These are phyloP conservation scores for Lodderomyces beijingensis DNA, from an alignment of 1,139 yeast genomes.

Conservation along the genomic window DNA sequence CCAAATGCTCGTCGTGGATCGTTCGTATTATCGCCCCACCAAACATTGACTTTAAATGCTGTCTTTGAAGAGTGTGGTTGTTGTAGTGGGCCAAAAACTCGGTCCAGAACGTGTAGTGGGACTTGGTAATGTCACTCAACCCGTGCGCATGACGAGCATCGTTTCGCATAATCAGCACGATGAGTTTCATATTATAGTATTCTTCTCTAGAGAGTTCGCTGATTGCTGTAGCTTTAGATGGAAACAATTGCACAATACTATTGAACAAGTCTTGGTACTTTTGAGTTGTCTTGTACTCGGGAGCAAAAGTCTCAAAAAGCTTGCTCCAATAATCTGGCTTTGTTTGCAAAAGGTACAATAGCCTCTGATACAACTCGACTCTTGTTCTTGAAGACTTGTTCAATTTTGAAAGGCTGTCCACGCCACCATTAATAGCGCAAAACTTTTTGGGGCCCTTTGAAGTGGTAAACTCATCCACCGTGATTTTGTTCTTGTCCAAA, in stretches of 20 bases:
- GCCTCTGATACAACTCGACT: slow-evolving; percentile 65
- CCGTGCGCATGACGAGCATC: slow-evolving; percentile 32
- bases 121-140: slow-evolving; percentile 33
- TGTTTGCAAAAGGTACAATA: slow-evolving; percentile 81
- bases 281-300: slow-evolving; percentile 17
- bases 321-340: slow-evolving; percentile 71
- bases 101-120: slow-evolving; percentile 41
- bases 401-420: slow-evolving; percentile 26
- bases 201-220: slow-evolving; percentile 62
- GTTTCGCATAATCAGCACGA: slow-evolving; percentile 47
- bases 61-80: slow-evolving; percentile 56
- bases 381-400: slow-evolving; percentile 37
- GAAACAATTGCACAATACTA: slow-evolving; percentile 48
- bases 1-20: slow-evolving; percentile 54
- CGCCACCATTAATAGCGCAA: slow-evolving; percentile 10
- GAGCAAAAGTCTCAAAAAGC: slow-evolving; percentile 30
- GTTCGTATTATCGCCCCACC: slow-evolving; percentile 46
- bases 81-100: slow-evolving; percentile 53
- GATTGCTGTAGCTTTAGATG: slow-evolving; percentile 29
- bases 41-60: slow-evolving; percentile 48
- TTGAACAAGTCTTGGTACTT: slow-evolving; percentile 36
- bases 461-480: slow-evolving; percentile 69
- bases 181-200: slow-evolving; percentile 59
- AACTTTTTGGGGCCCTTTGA: slow-evolving; percentile 34
- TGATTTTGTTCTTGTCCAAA: slow-evolving; percentile 72